Evolutionary conservation across 2,329 filamentous ascomycete genomes (phyloP), one percentile per base, ranked within the genome.

Genomic region (Epichloe elymi): DNA sequence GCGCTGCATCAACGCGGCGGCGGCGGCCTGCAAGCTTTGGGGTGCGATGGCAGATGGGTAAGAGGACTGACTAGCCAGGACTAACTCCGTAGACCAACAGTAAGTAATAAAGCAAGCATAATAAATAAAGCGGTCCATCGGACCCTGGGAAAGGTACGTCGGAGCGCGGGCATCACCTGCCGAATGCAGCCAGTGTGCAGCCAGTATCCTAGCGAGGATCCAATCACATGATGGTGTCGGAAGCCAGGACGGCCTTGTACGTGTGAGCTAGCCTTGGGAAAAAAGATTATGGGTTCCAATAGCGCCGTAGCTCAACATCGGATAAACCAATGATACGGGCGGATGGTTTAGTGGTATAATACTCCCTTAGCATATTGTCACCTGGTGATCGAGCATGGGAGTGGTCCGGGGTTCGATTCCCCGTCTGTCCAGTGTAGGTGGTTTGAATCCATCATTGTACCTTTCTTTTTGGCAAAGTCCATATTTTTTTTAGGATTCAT

Each of bases 391-490:
- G 1, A 14, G 11, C n/a, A 4, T 57, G 55, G 55, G 51, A 53
- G 55, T 52, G 55, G 55, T 57, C 55, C 55, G 49, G 52, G 55
- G 55, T 57, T 57, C 54, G 55, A 57, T 57, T 57, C 55, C 55
- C 55, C 46, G 55, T 56, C 49, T 46, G 55, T 57, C 55, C 55
- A 57, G 0, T 1, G 2, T 14, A 0, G 49, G 30, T 51, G 49
- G 44, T 51, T 47, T 1, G 14, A 47, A 0, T 5, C 38, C 49
- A 47, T 15, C 30, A 10, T 4, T 10, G 30, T 45, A 40, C 44
- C 44, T 11, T 11, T 15, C 2, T 37, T 6, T 26, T 23, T 4
- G 3, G 14, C 4, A 12, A 19, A 11, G n/a, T 11, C 17, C 19
- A 19, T 11, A 11, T 4, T 10, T 10, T 30, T 30, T 30, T 10